Evolutionary conservation across 1,139 yeast genomes (phyloP).

Genomic region (Geotrichum carabidarum): DNA sequence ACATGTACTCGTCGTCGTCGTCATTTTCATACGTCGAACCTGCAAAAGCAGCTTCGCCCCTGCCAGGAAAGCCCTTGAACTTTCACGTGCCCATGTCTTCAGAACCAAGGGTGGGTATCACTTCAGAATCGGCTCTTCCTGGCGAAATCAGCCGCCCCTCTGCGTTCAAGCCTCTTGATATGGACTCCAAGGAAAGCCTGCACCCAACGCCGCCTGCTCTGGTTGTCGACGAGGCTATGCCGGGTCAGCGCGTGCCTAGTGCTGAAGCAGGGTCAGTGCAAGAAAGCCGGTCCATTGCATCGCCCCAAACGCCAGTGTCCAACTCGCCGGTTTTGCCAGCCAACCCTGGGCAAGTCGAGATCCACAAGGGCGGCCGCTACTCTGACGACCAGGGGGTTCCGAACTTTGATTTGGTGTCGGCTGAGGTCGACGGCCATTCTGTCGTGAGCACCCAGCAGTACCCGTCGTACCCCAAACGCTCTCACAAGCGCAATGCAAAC

Average conservation of each 20-base stretch:
- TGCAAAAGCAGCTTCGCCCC: conserved; percentile 10
- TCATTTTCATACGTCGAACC: conserved; percentile 19
- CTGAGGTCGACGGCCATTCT: conserved; percentile 4
- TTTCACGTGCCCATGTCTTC: conserved; percentile 31
- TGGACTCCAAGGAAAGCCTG: conserved; percentile 3
- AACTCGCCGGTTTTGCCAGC: conserved; percentile 10
- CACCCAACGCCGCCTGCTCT: conserved; percentile 3
- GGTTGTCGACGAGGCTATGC: not conserved
- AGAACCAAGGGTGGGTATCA: conserved; percentile 37
- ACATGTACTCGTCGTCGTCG: conserved; percentile 18
- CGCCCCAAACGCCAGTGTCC: conserved; percentile 9
- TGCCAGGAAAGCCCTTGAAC: conserved; percentile 14
- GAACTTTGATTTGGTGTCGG: not conserved
- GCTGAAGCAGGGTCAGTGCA: not conserved
- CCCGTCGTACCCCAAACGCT: conserved; percentile 13
- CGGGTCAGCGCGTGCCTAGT: conserved; percentile 3
- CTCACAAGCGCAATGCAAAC: conserved; percentile 22
- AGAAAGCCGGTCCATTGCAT: not conserved
- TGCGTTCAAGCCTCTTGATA: conserved; percentile 2
- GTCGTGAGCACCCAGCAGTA: conserved; percentile 5
- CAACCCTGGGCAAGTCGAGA: conserved; percentile 13
- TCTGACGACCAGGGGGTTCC: conserved; percentile 12
- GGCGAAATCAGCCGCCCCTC: conserved; percentile 37
- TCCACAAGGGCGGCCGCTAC: conserved; percentile 8
- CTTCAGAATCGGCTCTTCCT: conserved; percentile 36